Base-by-base conservation (phyloP, 331 rosid species). In the Malus hybrid region DNA sequence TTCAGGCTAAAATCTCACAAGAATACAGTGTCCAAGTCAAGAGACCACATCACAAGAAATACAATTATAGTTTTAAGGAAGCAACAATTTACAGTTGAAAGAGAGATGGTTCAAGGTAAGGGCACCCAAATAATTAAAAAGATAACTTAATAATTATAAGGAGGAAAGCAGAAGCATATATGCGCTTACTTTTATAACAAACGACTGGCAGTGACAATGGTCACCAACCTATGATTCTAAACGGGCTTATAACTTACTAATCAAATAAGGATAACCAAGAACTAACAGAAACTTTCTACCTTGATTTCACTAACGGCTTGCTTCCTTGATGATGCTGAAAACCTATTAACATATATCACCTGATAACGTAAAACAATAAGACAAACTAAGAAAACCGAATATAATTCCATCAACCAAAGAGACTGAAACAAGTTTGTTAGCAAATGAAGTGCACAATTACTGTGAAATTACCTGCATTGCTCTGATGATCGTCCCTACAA, bases 401-500 rank as follows among this genome's bases (percentile, higher is more conserved):
- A 44, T 29, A 77, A 44, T 48, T 6, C 31, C 19, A 73, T 46
- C 70, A 48, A 71, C 19, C 4, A 73, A 27, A 65, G 29, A 66
- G 69, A 78, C 33, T 13, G 54, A 13, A 46, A 34, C 57, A 6
- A 54, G 55, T 63, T 68, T 50, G 44, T 31, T 67, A 72, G 16
- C 56, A 75, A 10, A 69, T 27, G 66, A 7, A 62, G 34, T 28
- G 66, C 19, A 24, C 31, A 33, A 44, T 55, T 33, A 57, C 59
- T 6, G 54, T 50, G 67, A 77, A 73, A 74, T 81, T 84, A 89
- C 99, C 96, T 95, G 99, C 99, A 95, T 95, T 39, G 99, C 96
- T 85, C 99, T 90, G 78, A 92, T 90, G 75, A 95, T 95, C 64
- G 99, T 95, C 78, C 97, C 99, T 72, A 92, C 99, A 64, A 85